These are phyloP conservation scores for Citrus cavaleriei DNA, from an alignment of 345 rosid genomes.

Conservation along the genomic window DNA sequence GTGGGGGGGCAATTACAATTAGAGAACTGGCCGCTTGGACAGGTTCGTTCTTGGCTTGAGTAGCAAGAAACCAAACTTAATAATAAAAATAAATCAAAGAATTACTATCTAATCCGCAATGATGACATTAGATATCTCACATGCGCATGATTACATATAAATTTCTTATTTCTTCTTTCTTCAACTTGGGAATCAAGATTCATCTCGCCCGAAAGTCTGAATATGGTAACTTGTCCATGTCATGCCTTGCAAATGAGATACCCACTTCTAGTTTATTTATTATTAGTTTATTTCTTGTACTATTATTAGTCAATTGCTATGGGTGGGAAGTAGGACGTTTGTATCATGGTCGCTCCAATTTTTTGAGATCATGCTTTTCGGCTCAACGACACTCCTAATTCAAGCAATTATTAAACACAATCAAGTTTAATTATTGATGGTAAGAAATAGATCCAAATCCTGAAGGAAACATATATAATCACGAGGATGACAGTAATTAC, in stretches of 20 bases:
- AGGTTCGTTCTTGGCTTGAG: not conserved
- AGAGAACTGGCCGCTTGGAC: not conserved
- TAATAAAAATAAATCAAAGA: not conserved
- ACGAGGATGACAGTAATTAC: not conserved
- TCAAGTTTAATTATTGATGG: not conserved
- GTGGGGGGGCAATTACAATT: not conserved
- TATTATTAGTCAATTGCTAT: not conserved
- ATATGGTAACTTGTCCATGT: no score
- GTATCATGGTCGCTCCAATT: not conserved
- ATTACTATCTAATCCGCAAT: not conserved
- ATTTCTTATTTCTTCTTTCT: not conserved
- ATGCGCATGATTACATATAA: not conserved
- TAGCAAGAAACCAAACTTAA: constrained; percentile 6
- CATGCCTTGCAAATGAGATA: not conserved
- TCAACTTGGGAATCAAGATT: not conserved
- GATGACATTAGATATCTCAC: constrained; percentile 6
- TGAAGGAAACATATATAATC: not conserved
- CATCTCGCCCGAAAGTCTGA: not conserved
- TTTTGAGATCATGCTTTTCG: not conserved
- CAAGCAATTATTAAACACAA: not conserved
- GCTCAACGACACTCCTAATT: not conserved
- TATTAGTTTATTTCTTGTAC: not conserved
- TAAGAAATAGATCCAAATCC: not conserved
- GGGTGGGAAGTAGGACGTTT: not conserved
- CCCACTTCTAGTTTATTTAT: not conserved